Base-by-base conservation (phyloP, 176 grass and related monocot species). In the Themeda triandra region DNA sequence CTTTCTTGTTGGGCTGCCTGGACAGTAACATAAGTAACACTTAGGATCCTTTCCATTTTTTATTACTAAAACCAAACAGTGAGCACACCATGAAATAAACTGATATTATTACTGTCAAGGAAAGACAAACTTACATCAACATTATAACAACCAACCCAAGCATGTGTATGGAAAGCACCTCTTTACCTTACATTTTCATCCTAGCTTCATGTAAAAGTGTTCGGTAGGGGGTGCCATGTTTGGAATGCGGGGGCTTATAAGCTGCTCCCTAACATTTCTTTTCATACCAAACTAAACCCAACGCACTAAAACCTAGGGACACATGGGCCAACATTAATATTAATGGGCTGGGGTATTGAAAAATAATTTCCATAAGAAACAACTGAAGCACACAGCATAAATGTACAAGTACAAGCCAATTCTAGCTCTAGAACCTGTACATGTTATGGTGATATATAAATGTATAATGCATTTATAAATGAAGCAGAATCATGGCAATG, bases 1-100 rank as follows among this genome's bases (percentile, higher is more conserved):
- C 95, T 95, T 86, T 95, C 95, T 89, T 94, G 92, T 66, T 92
- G 92, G 60, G 95, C 92, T 79, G 95, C 91, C 95, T 95, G 85
- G 56, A 83, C 44, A 89, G 79, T 54, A 77, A 75, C 5, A 88
- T 48, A 60, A 87, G 48, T 19, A 79, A 73, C 84, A 49, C 18
- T 86, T 71, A 76, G 67, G 58, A 80, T 25, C 64, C 13, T 76
- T 75, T 76, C 28, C 46, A 30, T 69, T 23, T 62, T 69, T 75
- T 69, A 17, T 10, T 76, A 69, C 63, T 31, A 23, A 70, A 73
- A 65, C 56, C 36, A 85, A 49, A 59, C 19, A 56, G 68, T 69
- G 62, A 76, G 37, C 48, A 73, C 6, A 66, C 42, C 9, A 73
- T 32, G 39, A 79, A 18, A 73, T 44, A 72, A 79, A 83, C 8